Percentiles rank a stretch among this genome's conserved stretches.
Conservation (phyloP, 352 stramenopile species). For the Phytophthora macrochlamydospora region DNA sequence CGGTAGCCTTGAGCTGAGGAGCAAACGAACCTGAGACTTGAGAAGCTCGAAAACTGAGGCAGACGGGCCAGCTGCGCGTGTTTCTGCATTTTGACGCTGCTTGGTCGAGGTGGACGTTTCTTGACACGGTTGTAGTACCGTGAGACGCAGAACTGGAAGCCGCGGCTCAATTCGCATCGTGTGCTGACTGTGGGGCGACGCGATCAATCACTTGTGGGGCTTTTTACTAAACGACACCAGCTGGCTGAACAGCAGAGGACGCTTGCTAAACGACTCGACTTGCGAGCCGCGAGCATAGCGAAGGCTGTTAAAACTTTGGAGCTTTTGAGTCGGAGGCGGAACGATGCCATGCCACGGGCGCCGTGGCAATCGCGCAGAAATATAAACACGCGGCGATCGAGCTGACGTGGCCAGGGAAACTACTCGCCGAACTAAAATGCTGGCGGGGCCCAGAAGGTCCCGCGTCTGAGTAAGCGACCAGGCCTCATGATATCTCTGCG, state of each 20-base stretch:
- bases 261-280: constrained; percentile 1
- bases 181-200: not conserved
- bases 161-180: not conserved
- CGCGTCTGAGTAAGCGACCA: not conserved
- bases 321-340: not conserved
- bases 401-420: not conserved
- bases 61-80: constrained; percentile 4
- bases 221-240: not conserved
- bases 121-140: constrained; percentile 9
- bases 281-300: not conserved
- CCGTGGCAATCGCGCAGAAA: not conserved
- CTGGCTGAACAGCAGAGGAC: not conserved
- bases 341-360: not conserved
- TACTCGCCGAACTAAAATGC: not conserved
- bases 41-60: not conserved
- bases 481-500: not conserved
- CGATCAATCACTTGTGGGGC: not conserved
- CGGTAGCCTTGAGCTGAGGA: not conserved
- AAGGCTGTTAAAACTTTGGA: not conserved
- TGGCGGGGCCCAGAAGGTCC: not conserved
- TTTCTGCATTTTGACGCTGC: constrained; percentile 13
- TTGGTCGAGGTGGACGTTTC: constrained; percentile 11
- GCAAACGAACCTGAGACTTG: not conserved
- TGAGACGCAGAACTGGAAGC: not conserved
- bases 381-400: not conserved